Base-by-base conservation (phyloP, 306 rosid species). In the Quercus agrifolia region DNA sequence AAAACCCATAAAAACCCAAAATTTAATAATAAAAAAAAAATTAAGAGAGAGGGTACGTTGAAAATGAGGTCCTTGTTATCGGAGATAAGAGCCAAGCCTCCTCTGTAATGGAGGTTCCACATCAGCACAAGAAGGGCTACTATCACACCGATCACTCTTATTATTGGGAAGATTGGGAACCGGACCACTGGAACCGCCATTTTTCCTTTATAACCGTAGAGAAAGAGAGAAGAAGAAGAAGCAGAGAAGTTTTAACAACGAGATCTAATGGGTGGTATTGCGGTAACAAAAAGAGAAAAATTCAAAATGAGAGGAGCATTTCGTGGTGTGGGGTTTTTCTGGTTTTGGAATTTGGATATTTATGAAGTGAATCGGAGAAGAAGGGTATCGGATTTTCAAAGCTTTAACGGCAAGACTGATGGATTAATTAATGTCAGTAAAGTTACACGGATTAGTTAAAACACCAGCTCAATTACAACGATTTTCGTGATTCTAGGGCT, bases 31-130 rank as follows among this genome's bases (percentile, higher is more conserved):
- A 25, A 62, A 6, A 31, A 15, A 49, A 20, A 30, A 23, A n/a
- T 75, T 10, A 13, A 67, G 55, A 31, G 14, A 81, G 74, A n/a
- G 15, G 78, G 68, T 77, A 82, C 98, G 83, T 96, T 96, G 85
- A 96, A 96, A 74, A 96, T 96, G 86, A 87, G 98, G 89, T 89
- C 93, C 83, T 96, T 96, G 91, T 93, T 88, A 12, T 88, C 94
- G 31, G 99, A 96, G 59, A 88, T n/a, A 74, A 96, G 96, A 79
- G 99, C 93, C 80, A 96, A 85, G 67, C 99, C 99, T 56, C 99
- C 99, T 21, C 99, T 75, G 89, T 85, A 93, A 82, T 88, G 92
- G 25, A 88, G 49, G 17, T 88, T 84, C 98, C 99, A 96, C 0
- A 85, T 88, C 70, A 96, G 85, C 49, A 93, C 86, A 23, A 96